Evolutionary conservation across 2,329 filamentous ascomycete species (phyloP).

Genomic region (Hypoxylon sp.): DNA sequence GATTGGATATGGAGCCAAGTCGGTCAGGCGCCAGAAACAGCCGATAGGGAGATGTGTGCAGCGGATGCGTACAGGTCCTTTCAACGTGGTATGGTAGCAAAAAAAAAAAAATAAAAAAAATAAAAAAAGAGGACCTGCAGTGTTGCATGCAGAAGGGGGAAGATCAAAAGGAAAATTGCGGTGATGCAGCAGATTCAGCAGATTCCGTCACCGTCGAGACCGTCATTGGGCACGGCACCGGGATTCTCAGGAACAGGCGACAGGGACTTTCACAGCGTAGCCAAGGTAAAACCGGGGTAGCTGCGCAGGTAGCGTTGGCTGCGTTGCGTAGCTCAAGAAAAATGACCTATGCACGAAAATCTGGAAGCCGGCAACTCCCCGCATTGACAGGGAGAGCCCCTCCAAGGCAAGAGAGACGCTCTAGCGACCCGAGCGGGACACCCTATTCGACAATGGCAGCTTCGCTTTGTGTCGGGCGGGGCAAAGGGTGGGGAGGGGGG

Average conservation of each 20-base stretch:
- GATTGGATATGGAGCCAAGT: constrained; percentile 29
- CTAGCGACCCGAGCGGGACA: constrained; percentile 10
- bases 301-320: too few relatives aligned
- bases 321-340: constrained; percentile 21
- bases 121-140: constrained; percentile 26
- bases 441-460: constrained; percentile 23
- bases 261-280: constrained; percentile 28
- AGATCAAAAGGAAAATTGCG: constrained; percentile 38
- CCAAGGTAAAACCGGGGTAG: constrained; percentile 31
- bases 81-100: background rate
- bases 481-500: constrained; percentile 11
- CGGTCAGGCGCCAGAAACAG: constrained; percentile 40
- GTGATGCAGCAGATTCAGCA: constrained; percentile 50
- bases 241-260: constrained; percentile 47
- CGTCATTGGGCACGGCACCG: constrained; percentile 42
- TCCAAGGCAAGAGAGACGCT: constrained; percentile 1
- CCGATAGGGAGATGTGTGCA: constrained; percentile 13
- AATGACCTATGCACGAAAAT: constrained; percentile 15
- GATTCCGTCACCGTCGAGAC: constrained; percentile 51
- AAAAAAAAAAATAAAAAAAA: constrained; percentile 7
- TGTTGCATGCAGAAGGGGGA: constrained; percentile 40
- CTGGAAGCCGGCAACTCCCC: constrained; percentile 41
- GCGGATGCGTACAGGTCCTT: background rate
- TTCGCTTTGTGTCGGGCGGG: constrained; percentile 38
- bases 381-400: constrained; percentile 37